Base-by-base conservation (phyloP, 2,329 filamentous ascomycete species). In the Verticillium dahliae region DNA sequence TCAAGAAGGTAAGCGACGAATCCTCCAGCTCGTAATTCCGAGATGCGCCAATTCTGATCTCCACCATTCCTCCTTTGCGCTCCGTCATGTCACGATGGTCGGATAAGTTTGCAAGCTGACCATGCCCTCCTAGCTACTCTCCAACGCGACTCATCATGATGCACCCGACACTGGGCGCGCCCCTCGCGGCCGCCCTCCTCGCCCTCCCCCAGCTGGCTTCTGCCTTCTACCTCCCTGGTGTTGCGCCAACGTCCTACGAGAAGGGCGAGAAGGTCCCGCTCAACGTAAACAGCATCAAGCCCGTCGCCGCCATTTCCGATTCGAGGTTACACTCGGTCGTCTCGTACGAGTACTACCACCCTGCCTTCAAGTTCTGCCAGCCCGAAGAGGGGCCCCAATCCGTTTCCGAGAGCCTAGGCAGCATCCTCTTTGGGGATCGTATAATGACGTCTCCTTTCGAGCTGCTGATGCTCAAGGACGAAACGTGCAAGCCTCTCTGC, bases 371-470 rank as follows among this genome's bases (percentile, higher is more conserved):
- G 71, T 97, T 97, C 80, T 99, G 95, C 76, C 79, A 84, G 68
- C 95, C 94, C 1, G 79, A 90, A 61, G 87, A 82, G 63, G 91
- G 91, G 2, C 88, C 92, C 9, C 76, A 93, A 73, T 85, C 90
- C 78, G 86, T 96, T 27, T 88, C 91, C 50, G 95, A 97, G 78
- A 95, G 91, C 66, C 76, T 99, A 65, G 95, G 95, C 31, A 97
- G 94, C 80, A 99, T 99, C 72, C 78, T 99, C 59, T 99, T 99
- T 69, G 95, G 95, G 67, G 95, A 99, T 77, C 87, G 95, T 61
- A 99, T 99, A 78, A 92, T 92, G 78, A 96, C 92, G n/a, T 98
- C 94, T 39, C 91, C 94, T 0, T 97, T 96, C 71, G 87, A 97
- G 71, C 80, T 98, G 63, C 85, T 86, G 67, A 97, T 99, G 93